Conservation (phyloP, 805 yeast species). For the Grigorovia jiainica region DNA sequence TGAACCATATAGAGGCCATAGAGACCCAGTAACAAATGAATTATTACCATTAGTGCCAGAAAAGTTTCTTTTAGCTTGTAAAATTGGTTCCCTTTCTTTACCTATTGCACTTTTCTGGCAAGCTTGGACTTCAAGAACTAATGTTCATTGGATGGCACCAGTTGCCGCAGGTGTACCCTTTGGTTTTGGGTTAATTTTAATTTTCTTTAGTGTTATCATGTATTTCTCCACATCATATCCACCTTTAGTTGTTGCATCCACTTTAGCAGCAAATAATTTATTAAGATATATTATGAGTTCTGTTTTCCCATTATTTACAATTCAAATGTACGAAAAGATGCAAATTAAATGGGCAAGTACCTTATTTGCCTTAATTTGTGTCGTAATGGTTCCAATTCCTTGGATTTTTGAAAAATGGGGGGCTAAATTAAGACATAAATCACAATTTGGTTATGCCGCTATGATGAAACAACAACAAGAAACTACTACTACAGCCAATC, state of each 20-base stretch:
- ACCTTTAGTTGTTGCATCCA: constrained; percentile 72
- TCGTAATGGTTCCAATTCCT: constrained; percentile 68
- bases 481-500: too few species aligned
- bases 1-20: constrained; percentile 35
- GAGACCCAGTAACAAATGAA: constrained; percentile 40
- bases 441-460: constrained; percentile 54
- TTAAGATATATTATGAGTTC: constrained; percentile 67
- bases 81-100: constrained; percentile 56
- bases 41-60: constrained; percentile 51
- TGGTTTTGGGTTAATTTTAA: constrained; percentile 63
- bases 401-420: constrained; percentile 59
- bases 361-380: constrained; percentile 50
- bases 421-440: constrained; percentile 41
- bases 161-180: constrained; percentile 68
- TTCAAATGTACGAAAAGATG: constrained; percentile 69
- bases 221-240: constrained; percentile 68
- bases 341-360: constrained; percentile 72
- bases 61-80: constrained; percentile 46
- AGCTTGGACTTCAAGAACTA: constrained; percentile 59
- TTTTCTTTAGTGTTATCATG: constrained; percentile 60
- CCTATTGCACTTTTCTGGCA: constrained; percentile 72
- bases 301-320: constrained; percentile 78
- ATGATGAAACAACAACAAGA: constrained; percentile 31
- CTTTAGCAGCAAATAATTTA: constrained; percentile 80
- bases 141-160: constrained; percentile 71